Percentiles rank a stretch among this genome's conserved stretches.
Conservation (phyloP, 2,329 filamentous ascomycete species). For the Ophiobolus disseminans region DNA sequence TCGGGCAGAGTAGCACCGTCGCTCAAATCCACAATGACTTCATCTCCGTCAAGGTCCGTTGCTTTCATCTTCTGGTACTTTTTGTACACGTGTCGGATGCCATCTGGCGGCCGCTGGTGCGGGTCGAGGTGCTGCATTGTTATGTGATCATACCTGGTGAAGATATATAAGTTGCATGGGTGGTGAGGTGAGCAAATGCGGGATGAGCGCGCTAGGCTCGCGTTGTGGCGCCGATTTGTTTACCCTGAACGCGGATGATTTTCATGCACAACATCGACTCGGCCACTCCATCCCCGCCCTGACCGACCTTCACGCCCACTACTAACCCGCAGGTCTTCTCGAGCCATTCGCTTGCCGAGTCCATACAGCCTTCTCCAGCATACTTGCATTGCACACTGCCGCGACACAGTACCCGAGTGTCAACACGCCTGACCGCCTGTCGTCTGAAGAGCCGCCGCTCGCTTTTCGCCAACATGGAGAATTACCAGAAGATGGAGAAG, state of each 20-base stretch:
- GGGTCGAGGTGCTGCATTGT: constrained; percentile 65
- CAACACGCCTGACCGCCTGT: constrained; percentile 27
- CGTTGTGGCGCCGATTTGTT: constrained; percentile 35
- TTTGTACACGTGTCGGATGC: constrained; percentile 77
- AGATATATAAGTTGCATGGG: neutral
- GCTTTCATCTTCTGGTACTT: constrained; percentile 67
- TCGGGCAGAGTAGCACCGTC: constrained; percentile 26
- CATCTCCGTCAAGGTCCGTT: constrained; percentile 58
- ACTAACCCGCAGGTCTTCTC: constrained; percentile 39
- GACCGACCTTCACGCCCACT: constrained; percentile 11
- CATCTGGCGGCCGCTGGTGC: constrained; percentile 76
- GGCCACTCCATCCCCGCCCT: constrained; percentile 18
- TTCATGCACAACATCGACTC: constrained; percentile 30
- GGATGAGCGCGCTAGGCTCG: constrained; percentile 25
- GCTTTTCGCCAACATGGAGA: constrained; percentile 71
- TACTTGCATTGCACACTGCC: too few relatives aligned
- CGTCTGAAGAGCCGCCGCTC: constrained; percentile 22
- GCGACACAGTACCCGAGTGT: neutral
- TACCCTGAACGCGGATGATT: constrained; percentile 24
- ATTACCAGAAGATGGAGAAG: constrained; percentile 96
- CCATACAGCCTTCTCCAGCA: too few relatives aligned
- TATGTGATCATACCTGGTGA: neutral
- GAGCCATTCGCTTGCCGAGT: neutral
- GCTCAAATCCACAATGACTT: constrained; percentile 52
- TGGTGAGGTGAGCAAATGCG: neutral